A percentile compares a stretch with the other conserved stretches of the same genome.
These are phyloP conservation scores for Priceomyces fermenticarens DNA, from an alignment of 805 yeast species.

Conservation along the genomic window DNA sequence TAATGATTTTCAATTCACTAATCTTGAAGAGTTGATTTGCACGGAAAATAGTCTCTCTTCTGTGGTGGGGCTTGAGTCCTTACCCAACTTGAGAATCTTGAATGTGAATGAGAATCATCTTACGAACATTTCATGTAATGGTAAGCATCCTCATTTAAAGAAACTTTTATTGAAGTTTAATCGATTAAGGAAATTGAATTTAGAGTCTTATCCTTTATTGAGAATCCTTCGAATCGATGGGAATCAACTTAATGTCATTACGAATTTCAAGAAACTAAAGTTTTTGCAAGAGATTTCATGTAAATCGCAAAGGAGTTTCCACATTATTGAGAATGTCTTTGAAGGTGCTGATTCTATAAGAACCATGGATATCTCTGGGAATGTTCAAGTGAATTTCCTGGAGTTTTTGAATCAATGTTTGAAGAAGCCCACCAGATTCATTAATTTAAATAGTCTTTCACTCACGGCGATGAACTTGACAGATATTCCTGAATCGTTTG, in stretches of 20 bases:
- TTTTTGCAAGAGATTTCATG: constrained; percentile 42
- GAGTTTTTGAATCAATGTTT: constrained; percentile 4
- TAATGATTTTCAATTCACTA: constrained; percentile 26
- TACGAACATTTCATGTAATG: constrained; percentile 14
- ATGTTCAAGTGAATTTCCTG: constrained; percentile 14
- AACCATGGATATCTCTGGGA: constrained; percentile 42
- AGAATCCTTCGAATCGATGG: constrained; percentile 47
- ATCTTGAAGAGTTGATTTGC: constrained; percentile 43
- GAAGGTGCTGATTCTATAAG: constrained; percentile 23
- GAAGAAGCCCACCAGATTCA: constrained; percentile 14
- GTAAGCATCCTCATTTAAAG: constrained; percentile 28
- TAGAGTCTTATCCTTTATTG: constrained; percentile 34
- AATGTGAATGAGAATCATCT: constrained; percentile 43
- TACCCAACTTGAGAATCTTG: constrained; percentile 35
- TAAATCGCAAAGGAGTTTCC: constrained; percentile 28
- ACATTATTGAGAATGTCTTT: constrained; percentile 16
- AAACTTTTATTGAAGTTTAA: constrained; percentile 39
- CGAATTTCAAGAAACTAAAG: constrained; percentile 25
- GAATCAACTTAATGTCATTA: constrained; percentile 24
- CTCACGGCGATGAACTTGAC: constrained; percentile 47
- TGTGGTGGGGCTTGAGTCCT: constrained; percentile 32
- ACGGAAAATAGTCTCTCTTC: constrained; percentile 38
- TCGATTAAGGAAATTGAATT: constrained; percentile 26
- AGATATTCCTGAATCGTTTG: constrained; percentile 35
- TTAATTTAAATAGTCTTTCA: constrained; percentile 38